Evolutionary conservation across 1,284 basidiomycete species (phyloP).

Genomic region (Ustilago lituana): DNA sequence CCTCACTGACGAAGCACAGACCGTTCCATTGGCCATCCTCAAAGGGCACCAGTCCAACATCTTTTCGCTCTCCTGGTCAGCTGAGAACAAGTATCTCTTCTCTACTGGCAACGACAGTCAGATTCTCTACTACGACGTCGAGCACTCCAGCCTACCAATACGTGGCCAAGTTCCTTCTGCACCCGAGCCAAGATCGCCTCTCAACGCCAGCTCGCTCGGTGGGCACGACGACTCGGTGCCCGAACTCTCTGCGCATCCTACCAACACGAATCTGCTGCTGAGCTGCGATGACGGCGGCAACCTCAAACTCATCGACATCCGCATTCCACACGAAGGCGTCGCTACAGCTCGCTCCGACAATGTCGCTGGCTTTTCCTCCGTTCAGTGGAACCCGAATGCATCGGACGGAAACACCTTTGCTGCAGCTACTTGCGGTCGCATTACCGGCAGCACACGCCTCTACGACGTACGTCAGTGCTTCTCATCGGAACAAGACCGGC

Average conservation of each 20-base stretch:
- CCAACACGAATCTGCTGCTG: constrained; percentile 28
- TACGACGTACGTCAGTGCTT: constrained; percentile 43
- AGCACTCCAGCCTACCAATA: constrained; percentile 29
- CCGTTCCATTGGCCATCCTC: constrained; percentile 18
- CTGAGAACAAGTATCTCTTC: constrained; percentile 36
- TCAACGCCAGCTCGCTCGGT: constrained; percentile 16
- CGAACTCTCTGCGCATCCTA: constrained; percentile 28
- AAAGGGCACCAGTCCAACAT: constrained; percentile 42
- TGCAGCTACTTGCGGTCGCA: constrained; percentile 27
- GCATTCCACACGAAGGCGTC: constrained; percentile 17
- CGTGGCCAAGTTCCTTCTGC: neutral
- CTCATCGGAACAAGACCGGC: neutral
- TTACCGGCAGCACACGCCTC: constrained; percentile 37
- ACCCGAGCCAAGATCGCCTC: constrained; percentile 4
- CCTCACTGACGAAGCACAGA: neutral
- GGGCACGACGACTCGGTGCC: constrained; percentile 34
- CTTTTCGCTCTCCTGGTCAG: constrained; percentile 42
- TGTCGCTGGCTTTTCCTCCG: constrained; percentile 27
- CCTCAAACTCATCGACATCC: constrained; percentile 33
- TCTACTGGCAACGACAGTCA: constrained; percentile 37
- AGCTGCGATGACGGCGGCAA: constrained; percentile 37
- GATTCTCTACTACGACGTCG: constrained; percentile 39
- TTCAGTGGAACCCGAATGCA: constrained; percentile 34
- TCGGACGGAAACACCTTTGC: constrained; percentile 47
- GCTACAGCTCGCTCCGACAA: constrained; percentile 16